Percentiles rank a stretch among this genome's conserved stretches.
phyloP scores from a whole-genome alignment of 2,329 filamentous ascomycete species.

The Akanthomyces uredinophilus region DNA sequence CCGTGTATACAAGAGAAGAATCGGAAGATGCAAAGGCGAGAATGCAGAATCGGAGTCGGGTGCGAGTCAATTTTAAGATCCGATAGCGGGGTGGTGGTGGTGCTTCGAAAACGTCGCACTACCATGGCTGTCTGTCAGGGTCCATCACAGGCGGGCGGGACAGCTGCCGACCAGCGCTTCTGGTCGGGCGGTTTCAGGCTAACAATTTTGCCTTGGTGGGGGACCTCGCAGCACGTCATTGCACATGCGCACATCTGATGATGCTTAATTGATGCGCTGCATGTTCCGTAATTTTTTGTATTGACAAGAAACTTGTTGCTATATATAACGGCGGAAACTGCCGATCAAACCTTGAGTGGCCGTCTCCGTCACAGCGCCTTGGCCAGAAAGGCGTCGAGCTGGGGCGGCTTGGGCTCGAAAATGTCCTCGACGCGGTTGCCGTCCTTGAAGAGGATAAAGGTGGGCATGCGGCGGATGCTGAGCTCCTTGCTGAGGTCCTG shows the following conservation, averaged over 20 bases:
- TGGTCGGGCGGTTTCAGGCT: not conserved
- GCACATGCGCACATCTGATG: not conserved
- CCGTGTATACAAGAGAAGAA: not conserved
- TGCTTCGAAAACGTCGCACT: not conserved
- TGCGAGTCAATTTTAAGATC: constrained; percentile 14
- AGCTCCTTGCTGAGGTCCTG: constrained; percentile 68
- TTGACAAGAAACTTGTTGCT: not conserved
- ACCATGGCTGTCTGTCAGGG: not conserved
- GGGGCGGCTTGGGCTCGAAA: constrained; percentile 16
- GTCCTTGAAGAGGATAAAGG: constrained; percentile 75
- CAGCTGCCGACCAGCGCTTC: constrained; percentile 4
- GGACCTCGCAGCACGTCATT: constrained; percentile 7
- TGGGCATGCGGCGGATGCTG: constrained; percentile 80
- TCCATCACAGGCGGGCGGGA: not conserved
- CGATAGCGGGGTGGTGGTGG: constrained; percentile 12
- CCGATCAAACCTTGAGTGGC: not conserved
- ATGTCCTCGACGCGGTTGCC: constrained; percentile 65
- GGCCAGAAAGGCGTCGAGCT: constrained; percentile 16
- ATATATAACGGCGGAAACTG: not conserved
- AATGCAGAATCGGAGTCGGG: not conserved
- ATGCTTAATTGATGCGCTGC: not conserved
- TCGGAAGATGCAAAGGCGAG: not conserved
- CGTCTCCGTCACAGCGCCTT: constrained; percentile 7
- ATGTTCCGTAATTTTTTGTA: not conserved
- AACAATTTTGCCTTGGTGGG: not conserved